Evolutionary conservation across 1,284 basidiomycete species (phyloP).

Genomic region (Phenoliferia sp.): DNA sequence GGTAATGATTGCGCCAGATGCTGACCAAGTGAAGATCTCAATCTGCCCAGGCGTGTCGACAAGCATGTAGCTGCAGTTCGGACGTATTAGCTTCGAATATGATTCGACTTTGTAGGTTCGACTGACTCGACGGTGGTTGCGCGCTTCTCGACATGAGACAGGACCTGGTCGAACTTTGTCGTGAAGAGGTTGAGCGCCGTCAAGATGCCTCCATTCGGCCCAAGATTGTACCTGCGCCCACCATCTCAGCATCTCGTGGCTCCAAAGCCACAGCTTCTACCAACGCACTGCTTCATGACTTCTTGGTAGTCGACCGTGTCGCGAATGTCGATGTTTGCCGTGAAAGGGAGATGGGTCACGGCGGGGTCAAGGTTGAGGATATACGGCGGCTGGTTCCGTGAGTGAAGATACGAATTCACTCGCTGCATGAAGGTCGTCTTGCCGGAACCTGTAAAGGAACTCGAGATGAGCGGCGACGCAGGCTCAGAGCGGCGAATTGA

Average conservation of each 20-base stretch:
- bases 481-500: not conserved
- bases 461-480: too few relatives aligned
- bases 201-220: slow-evolving; percentile 95
- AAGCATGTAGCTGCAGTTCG: slow-evolving; percentile 70
- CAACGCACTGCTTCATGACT: slow-evolving; percentile 96
- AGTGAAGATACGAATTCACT: slow-evolving; percentile 79
- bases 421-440: slow-evolving; percentile 96
- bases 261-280: not conserved
- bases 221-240: slow-evolving; percentile 79
- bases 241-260: not conserved
- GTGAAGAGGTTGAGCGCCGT: slow-evolving; percentile 97
- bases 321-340: slow-evolving; percentile 95
- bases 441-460: slow-evolving; percentile 45
- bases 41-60: slow-evolving; percentile 98
- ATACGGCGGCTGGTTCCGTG: slow-evolving; percentile 65
- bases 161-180: slow-evolving; percentile 98
- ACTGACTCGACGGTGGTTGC: slow-evolving; percentile 79
- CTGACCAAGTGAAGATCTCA: slow-evolving; percentile 99
- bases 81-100: not conserved
- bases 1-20: slow-evolving; percentile 96
- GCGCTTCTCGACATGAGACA: slow-evolving; percentile 86
- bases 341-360: slow-evolving; percentile 81
- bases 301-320: slow-evolving; percentile 97
- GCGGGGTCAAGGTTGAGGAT: slow-evolving; percentile 97
- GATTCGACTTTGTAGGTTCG: not conserved